Evolutionary conservation across 768 basidiomycete species (phyloP), one percentile per base, ranked within the genome.

Genomic region (Suillus alpinus): DNA sequence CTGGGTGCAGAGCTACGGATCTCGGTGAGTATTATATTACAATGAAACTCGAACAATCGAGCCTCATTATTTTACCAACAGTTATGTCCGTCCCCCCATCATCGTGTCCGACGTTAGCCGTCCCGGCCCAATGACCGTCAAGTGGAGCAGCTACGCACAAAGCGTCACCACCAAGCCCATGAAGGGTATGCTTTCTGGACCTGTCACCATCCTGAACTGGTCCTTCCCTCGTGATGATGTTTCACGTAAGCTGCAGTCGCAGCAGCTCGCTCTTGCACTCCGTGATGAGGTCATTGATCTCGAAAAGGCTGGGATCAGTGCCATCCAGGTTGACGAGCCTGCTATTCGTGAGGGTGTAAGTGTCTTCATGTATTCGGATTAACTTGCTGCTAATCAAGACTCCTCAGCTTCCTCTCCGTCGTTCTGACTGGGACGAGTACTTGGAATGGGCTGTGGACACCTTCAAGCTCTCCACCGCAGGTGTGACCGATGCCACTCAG

Each of bases 151-250:
- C 70, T 98, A 96, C 76, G 97, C 97, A 58, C 97, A 98, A 81
- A 94, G 91, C 73, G 72, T 98, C 71, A 92, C 95, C 68, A 79
- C 85, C 73, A 88, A 86, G 76, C 97, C 95, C 68, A 95, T 99
- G 94, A 99, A 99, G 88, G 96, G 96, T 67, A 98, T 98, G 97
- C 83, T 98, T 59, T 95, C 96, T 59, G 96, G 96, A 65, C 95
- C 95, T 20, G 95, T 98, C 75, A 95, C 94, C 63, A 97, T 99
- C 78, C 87, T 98, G 78, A 98, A 98, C 85, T 99, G 97, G 97
- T 98, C 97, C 37, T 99, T 99, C 95, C 97, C 97, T 71, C 96
- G 97, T 76, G 94, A 94, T 66, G 97, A 99, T 74, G 91, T 98
- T 67, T 86, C 91, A 58, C 92, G 93, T 73, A 96, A 98, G 79